Conservation (phyloP, 306 rosid genomes). For the Corylus americana region DNA sequence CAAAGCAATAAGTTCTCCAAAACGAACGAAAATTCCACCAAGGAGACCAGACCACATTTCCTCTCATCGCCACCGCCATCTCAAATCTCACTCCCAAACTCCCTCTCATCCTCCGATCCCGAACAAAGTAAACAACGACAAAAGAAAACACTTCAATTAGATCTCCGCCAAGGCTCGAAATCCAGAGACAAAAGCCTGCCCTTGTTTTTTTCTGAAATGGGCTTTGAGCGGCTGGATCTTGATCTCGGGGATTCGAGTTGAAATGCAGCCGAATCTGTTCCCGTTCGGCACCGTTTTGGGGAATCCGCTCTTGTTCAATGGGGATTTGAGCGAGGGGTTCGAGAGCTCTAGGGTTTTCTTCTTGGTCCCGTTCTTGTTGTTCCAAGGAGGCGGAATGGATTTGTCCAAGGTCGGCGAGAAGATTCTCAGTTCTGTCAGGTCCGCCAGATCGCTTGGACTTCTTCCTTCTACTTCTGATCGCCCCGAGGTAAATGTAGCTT, state of each 20-base stretch:
- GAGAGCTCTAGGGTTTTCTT: constrained; percentile 81
- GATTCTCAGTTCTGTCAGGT: constrained; percentile 94
- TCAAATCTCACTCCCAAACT: neutral
- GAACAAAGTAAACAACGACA: neutral
- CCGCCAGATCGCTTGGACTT: constrained; percentile 92
- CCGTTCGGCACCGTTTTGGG: constrained; percentile 74
- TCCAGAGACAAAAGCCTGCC: neutral
- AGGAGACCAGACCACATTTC: neutral
- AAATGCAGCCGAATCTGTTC: constrained; percentile 93
- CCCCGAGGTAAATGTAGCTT: constrained; percentile 72
- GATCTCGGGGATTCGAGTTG: constrained; percentile 59
- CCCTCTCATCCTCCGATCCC: neutral
- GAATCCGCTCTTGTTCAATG: constrained; percentile 79
- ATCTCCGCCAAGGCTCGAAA: constrained; percentile 13
- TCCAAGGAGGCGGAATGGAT: constrained; percentile 97
- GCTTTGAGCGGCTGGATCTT: constrained; percentile 13
- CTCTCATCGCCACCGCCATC: neutral
- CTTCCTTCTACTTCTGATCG: constrained; percentile 88
- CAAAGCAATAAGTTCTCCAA: neutral
- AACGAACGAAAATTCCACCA: neutral
- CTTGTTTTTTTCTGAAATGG: constrained; percentile 27
- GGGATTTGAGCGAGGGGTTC: constrained; percentile 83
- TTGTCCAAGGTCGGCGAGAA: constrained; percentile 92
- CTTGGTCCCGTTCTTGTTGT: constrained; percentile 76
- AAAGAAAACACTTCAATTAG: constrained; percentile 5